A percentile compares a stretch with the other conserved stretches of the same genome.
phyloP scores from a whole-genome alignment of 2,329 filamentous ascomycete species.

The Xylaria arbuscula region DNA sequence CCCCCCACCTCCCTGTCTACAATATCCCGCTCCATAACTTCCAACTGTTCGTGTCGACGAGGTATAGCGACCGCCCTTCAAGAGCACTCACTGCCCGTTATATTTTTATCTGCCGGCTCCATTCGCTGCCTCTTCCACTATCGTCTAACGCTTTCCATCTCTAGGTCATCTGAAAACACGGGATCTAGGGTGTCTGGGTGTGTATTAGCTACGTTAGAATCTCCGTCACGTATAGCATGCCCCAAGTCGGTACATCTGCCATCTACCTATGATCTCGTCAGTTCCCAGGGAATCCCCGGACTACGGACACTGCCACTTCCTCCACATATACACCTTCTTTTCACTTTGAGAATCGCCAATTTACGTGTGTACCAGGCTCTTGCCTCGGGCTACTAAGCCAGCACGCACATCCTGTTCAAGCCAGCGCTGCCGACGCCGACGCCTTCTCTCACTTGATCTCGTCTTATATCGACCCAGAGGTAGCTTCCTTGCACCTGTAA shows the following conservation, averaged over 20 bases:
- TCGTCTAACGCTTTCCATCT: slow-evolving; percentile 26
- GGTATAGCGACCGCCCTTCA: slow-evolving; percentile 16
- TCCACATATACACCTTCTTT: not conserved
- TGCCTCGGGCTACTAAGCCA: not conserved
- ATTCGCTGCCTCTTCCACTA: not conserved
- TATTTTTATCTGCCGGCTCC: not conserved
- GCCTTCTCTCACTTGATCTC: slow-evolving; percentile 32
- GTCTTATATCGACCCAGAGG: slow-evolving; percentile 22
- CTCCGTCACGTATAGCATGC: slow-evolving; percentile 10
- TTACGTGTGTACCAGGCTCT: slow-evolving; percentile 16
- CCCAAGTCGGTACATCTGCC: slow-evolving; percentile 12
- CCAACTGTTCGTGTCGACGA: not conserved
- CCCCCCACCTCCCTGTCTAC: not conserved
- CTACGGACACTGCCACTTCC: slow-evolving; percentile 22
- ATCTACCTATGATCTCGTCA: slow-evolving; percentile 32
- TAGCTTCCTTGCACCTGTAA: slow-evolving; percentile 31
- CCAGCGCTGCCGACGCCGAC: slow-evolving; percentile 9
- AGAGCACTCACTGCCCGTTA: not conserved
- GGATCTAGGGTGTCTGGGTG: slow-evolving; percentile 29
- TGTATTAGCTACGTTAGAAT: not conserved
- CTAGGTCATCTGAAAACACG: slow-evolving; percentile 17
- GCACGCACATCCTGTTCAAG: slow-evolving; percentile 17
- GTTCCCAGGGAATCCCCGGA: slow-evolving; percentile 9
- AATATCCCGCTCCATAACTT: not conserved
- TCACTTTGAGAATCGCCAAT: slow-evolving; percentile 1